Evolutionary conservation across 208 protist genomes (phyloP), one percentile per base, ranked within the genome.

Genomic region (Paratrypanosoma confusum): DNA sequence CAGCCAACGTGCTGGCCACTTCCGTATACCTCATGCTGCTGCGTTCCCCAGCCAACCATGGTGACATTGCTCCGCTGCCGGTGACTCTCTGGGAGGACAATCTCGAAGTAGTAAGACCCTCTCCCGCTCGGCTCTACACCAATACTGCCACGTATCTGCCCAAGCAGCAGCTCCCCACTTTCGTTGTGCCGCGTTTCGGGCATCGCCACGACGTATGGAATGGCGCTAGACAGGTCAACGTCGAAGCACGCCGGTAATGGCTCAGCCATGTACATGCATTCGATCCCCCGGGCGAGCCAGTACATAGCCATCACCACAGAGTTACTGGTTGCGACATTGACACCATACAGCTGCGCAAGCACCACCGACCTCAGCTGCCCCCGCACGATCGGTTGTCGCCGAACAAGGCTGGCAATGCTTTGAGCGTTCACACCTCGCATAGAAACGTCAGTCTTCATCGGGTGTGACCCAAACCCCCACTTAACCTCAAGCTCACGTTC

Each of bases 41-140:
- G 56, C 6, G 84, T 90, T 32, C 84, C 84, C 80, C 84, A 93
- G 25, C 84, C 84, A 70, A 93, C 85, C 17, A 89, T 66, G 18
- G 84, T 69, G 3, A 35, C 65, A 36, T 53, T 71, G n/a, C 17
- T 32, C 23, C 39, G 46, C 42, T 18, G 29, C 86, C 64, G 11
- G 40, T 50, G 36, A 80, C 64, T 76, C 5, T 50, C 51, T 33
- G 58, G 58, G 20, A 90, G 48, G 37, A 86, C 75, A 16, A 87
- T 39, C 55, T 93, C 84, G 65, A 86, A 93, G 64, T 90, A 89
- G 27, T 74, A 67, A 22, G 50, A 61, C 3, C 78, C 78, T 1
- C 68, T 65, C 21, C 66, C 70, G 28, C 47, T 77, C 17, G 71
- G 53, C n/a, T 63, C 44, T 10, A 81, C 57, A 11, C 74, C 76